Evolutionary conservation across 148 eudicot genomes (phyloP).

Genomic region (Agrostemma githago): DNA sequence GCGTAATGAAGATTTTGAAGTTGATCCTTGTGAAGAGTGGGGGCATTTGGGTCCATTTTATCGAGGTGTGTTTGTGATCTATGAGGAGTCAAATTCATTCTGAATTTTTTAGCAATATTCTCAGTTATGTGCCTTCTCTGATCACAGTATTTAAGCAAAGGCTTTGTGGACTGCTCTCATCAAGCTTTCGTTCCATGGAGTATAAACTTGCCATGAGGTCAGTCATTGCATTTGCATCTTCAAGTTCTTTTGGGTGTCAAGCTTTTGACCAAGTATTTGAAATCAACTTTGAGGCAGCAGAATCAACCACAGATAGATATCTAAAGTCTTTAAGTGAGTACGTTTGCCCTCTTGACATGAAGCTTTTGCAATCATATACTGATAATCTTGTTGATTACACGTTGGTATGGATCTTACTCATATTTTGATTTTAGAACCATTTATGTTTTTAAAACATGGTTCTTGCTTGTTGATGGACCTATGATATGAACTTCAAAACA

Average conservation of each 20-base stretch:
- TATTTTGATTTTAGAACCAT: neutral
- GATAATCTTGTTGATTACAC: conserved; percentile 62
- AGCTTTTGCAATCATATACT: conserved; percentile 59
- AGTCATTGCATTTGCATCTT: conserved; percentile 8
- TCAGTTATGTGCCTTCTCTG: conserved; percentile 10
- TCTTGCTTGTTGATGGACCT: neutral
- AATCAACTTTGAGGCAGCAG: conserved; percentile 50
- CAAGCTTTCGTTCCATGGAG: conserved; percentile 58
- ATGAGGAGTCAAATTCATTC: neutral
- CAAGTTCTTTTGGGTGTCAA: neutral
- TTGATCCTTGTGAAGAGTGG: conserved; percentile 47
- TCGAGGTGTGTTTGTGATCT: conserved; percentile 40
- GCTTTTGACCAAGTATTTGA: conserved; percentile 23
- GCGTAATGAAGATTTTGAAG: conserved; percentile 63
- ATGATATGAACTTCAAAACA: neutral
- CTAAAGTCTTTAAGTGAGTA: conserved; percentile 35
- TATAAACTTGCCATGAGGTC: conserved; percentile 97
- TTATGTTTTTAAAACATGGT: neutral
- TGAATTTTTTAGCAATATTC: neutral
- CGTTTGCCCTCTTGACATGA: conserved; percentile 51
- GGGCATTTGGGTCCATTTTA: conserved; percentile 71
- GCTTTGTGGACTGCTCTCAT: conserved; percentile 39
- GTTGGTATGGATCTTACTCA: conserved; percentile 36
- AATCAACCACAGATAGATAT: conserved; percentile 29
- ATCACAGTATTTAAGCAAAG: conserved; percentile 59